Evolutionary conservation across 1,139 yeast species (phyloP).

Genomic region (Diutina siamensis): DNA sequence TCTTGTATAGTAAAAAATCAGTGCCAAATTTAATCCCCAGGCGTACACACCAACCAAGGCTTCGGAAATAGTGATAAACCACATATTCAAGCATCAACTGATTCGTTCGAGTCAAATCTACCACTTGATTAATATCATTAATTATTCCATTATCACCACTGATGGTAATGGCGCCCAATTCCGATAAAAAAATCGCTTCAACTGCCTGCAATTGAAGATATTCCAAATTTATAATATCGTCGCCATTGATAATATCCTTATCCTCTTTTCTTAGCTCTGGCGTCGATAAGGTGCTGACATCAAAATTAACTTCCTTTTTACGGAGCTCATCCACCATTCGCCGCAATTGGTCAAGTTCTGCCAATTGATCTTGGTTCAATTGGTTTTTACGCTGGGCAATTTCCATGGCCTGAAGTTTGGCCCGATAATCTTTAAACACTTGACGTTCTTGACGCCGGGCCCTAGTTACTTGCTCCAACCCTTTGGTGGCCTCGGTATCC

Average conservation of each 20-base stretch:
- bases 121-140: neutral
- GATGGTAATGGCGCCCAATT: conserved; percentile 27
- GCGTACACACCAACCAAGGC: conserved; percentile 91
- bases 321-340: conserved; percentile 16
- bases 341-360: conserved; percentile 19
- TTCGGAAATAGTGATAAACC: conserved; percentile 77
- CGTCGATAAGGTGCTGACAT: neutral
- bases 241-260: conserved; percentile 21
- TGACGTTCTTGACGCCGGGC: conserved; percentile 63
- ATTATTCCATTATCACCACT: neutral
- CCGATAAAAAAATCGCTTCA: conserved; percentile 60
- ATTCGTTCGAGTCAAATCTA: conserved; percentile 7
- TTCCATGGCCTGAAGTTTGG: conserved; percentile 26
- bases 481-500: conserved; percentile 32
- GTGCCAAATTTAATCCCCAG: conserved; percentile 88
- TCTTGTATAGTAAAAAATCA: conserved; percentile 65
- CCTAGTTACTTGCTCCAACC: conserved; percentile 61
- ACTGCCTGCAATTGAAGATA: conserved; percentile 61
- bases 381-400: conserved; percentile 17
- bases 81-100: conserved; percentile 42
- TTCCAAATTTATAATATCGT: conserved; percentile 40
- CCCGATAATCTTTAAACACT: conserved; percentile 51
- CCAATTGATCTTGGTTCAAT: conserved; percentile 16
- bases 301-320: conserved; percentile 2
- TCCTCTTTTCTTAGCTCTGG: conserved; percentile 22